Base-by-base conservation (phyloP, 306 rosid species). In the Glycine soja region DNA sequence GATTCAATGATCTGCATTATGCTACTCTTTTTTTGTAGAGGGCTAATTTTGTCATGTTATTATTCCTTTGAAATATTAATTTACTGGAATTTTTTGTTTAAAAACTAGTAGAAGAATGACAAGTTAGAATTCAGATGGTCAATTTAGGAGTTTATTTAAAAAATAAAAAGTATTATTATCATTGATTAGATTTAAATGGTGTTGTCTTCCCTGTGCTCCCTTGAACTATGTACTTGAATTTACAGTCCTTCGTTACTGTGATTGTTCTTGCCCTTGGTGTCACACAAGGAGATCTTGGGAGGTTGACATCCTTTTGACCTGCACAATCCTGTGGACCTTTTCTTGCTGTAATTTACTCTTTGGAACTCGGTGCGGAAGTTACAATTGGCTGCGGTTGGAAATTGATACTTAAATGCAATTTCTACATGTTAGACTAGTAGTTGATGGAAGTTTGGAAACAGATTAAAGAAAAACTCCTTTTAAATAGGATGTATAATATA, bases 241-340 rank as follows among this genome's bases (percentile, higher is more conserved):
- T 83, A 57, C 95, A 94, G 97, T 52, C 98, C n/a, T 36, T 87
- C 34, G 72, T 93, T n/a, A 87, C 81, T 18, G 2, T 74, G 70
- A 18, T 94, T 5, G 92, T 90, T 53, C 3, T 94, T 75, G 81
- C 87, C 34, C 66, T 90, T 78, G 92, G 93, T 15, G 30, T 83
- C 48, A 72, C 92, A 2, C 85, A 82, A 12, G 77, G 86, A 71
- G 46, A 65, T 79, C 74, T 72, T 38, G 54, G 79, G 71, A 86
- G 47, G 77, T 72, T 81, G n/a, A 14, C 30, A 62, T 66, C 46
- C 66, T 30, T 16, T 46, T 52, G 53, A 24, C 51, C 10, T 24
- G 76, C 53, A 54, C 18, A 36, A 4, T 34, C 32, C 8, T 19
- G 9, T 52, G 53, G 65, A 53, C 32, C 40, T 14, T 77, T 74